Evolutionary conservation across 2,329 filamentous ascomycete species (phyloP), one percentile per base, ranked within the genome.

Genomic region (Metarhizium robertsii): DNA sequence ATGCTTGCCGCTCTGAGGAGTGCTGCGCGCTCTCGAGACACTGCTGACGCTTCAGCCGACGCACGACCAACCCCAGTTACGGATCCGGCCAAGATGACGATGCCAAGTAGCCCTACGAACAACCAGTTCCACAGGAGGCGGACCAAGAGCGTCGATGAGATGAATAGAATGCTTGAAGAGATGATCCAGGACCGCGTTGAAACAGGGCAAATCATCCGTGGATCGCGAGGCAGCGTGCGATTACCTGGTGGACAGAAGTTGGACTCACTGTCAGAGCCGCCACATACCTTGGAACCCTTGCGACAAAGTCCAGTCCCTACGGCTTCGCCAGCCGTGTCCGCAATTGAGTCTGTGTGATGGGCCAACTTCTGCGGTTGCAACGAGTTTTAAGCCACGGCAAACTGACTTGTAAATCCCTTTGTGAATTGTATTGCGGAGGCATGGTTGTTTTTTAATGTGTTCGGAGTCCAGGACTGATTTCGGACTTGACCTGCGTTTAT

Each of bases 181-280:
- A 96, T 97, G 92, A 94, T 96, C 57, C 88, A 92, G 66, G 88
- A 92, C 66, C 84, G 88, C 56, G 87, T 95, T 53, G 88, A 94
- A 63, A 84, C 78, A 53, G 89, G 88, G 25, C 83, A 89, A 54
- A 73, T 90, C 25, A 77, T 89, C 34, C 83, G 87, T 64, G 79
- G 85, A 53, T 73, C 74, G 53, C 77, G 85, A 58, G 87, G 86
- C 45, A 90, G 85, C 64, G 79, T 90, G 52, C 80, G 84, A 51
- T 67, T 87, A 40, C 75, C 78, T 5, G 71, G 66, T 46, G 77
- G 76, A 48, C 69, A 72, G 46, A 78, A 76, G 65, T 60, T 66
- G 40, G 71, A 71, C 43, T 61, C 63, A 11, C 58, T 70, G 52
- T 61, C 63, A 45, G 71, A 75, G 60, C 62, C 67, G 32, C 55